These are phyloP conservation scores for Ambrosia hybrid DNA, from an alignment of 140 eudicot genomes.

Conservation along the genomic window DNA sequence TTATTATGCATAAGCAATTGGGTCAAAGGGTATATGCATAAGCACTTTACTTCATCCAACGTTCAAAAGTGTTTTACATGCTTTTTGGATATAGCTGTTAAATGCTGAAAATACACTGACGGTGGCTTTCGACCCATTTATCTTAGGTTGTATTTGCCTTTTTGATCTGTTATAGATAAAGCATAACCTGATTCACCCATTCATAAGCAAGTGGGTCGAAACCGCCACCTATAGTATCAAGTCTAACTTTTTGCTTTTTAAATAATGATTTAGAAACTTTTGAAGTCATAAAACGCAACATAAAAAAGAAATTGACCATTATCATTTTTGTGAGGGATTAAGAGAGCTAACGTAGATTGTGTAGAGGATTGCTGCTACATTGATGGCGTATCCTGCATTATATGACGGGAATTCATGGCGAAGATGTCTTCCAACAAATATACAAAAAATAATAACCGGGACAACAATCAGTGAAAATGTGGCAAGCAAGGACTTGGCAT, in stretches of 20 bases:
- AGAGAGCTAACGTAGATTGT: conserved; percentile 65
- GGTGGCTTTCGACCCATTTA: too few relatives aligned
- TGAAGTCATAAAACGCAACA: not conserved
- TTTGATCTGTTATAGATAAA: too few relatives aligned
- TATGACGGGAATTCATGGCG: conserved; percentile 69
- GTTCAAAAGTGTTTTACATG: too few relatives aligned
- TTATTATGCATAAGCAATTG: too few relatives aligned
- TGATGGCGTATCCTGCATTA: conserved; percentile 76
- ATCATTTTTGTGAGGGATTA: conserved; percentile 4
- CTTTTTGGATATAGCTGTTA: too few relatives aligned
- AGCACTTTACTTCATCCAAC: too few relatives aligned
- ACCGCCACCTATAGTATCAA: not conserved
- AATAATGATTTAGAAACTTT: not conserved
- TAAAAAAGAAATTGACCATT: not conserved
- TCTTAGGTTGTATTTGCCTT: too few relatives aligned
- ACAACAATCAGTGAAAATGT: conserved; percentile 54
- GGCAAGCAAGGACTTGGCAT: conserved; percentile 63
- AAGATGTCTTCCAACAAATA: conserved; percentile 82
- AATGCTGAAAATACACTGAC: too few relatives aligned
- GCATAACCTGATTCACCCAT: not conserved
- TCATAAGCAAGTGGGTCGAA: not conserved
- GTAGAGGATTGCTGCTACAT: conserved; percentile 63
- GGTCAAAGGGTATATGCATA: too few relatives aligned
- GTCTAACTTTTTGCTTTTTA: not conserved
- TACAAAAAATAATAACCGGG: conserved; percentile 69